Evolutionary conservation across 2,329 filamentous ascomycete genomes (phyloP).

Genomic region (Capronia coronata): DNA sequence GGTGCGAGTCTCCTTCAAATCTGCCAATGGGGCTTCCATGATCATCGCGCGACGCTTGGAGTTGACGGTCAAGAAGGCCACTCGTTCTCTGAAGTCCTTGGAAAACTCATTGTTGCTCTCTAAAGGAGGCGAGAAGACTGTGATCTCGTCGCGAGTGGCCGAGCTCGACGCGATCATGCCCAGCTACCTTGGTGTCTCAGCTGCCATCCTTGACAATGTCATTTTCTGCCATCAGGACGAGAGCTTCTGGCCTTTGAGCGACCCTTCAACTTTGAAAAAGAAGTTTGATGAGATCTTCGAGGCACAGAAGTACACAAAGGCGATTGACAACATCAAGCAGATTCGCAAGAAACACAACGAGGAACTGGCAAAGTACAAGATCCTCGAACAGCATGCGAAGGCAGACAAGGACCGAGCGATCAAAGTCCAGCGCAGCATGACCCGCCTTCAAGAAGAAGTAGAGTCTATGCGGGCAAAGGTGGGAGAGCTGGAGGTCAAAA

Average conservation of each 20-base stretch:
- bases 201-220: constrained; percentile 83
- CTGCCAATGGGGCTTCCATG: constrained; percentile 69
- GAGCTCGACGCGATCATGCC: constrained; percentile 82
- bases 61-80: constrained; percentile 76
- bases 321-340: constrained; percentile 87
- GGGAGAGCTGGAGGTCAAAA: constrained; percentile 48
- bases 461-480: constrained; percentile 56
- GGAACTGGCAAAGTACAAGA: constrained; percentile 64
- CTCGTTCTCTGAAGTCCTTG: constrained; percentile 70
- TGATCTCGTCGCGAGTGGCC: constrained; percentile 70
- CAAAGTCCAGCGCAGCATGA: constrained; percentile 58
- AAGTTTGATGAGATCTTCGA: constrained; percentile 98
- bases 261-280: constrained; percentile 78
- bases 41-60: constrained; percentile 79
- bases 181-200: constrained; percentile 78
- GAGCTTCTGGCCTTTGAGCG: constrained; percentile 92
- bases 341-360: constrained; percentile 77
- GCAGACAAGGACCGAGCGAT: constrained; percentile 78
- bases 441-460: constrained; percentile 57
- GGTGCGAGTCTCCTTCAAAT: constrained; percentile 81
- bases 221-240: constrained; percentile 99
- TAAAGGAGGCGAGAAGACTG: constrained; percentile 70
- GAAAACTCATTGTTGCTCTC: constrained; percentile 68
- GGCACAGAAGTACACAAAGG: constrained; percentile 92
- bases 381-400: constrained; percentile 70